phyloP scores from a whole-genome alignment of 176 grass and related monocot genomes.

The Oryza rufipogon region DNA sequence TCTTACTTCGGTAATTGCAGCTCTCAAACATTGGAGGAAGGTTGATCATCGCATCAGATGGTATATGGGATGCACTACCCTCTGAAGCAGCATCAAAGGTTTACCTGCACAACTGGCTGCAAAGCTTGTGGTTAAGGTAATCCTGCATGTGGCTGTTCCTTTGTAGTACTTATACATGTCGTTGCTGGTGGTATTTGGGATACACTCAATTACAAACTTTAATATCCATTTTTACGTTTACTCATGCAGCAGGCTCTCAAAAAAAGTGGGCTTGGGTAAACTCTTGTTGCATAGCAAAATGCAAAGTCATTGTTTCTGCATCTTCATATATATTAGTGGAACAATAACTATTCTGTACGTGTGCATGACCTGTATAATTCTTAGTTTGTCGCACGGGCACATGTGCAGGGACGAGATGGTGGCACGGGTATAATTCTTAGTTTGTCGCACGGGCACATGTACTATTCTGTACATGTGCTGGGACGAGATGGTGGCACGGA shows the following conservation, averaged over 20 bases:
- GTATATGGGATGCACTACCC: slow-evolving; percentile 95
- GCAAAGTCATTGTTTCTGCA: too few relatives aligned
- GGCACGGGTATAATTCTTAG: too few relatives aligned
- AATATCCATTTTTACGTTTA: background rate
- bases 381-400: too few relatives aligned
- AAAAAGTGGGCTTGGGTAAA: slow-evolving; percentile 60
- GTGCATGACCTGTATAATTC: too few relatives aligned
- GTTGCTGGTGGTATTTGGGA: background rate
- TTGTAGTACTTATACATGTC: background rate
- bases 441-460: too few relatives aligned
- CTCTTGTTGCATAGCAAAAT: too few relatives aligned
- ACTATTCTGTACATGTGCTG: too few relatives aligned
- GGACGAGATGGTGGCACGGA: too few relatives aligned
- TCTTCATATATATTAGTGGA: too few relatives aligned
- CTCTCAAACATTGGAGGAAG: slow-evolving; percentile 80
- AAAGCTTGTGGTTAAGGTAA: slow-evolving; percentile 96
- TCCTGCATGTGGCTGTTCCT: background rate
- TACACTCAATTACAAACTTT: background rate
- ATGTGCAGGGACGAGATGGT: too few relatives aligned
- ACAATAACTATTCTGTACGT: too few relatives aligned
- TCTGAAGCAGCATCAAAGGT: slow-evolving; percentile 77
- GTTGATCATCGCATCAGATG: slow-evolving; percentile 94
- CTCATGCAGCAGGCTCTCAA: slow-evolving; percentile 83
- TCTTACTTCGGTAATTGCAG: slow-evolving; percentile 49
- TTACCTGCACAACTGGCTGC: slow-evolving; percentile 86